Evolutionary conservation across 805 yeast species (phyloP), one percentile per base, ranked within the genome.

Genomic region (Hermanozyma aechmeae): DNA sequence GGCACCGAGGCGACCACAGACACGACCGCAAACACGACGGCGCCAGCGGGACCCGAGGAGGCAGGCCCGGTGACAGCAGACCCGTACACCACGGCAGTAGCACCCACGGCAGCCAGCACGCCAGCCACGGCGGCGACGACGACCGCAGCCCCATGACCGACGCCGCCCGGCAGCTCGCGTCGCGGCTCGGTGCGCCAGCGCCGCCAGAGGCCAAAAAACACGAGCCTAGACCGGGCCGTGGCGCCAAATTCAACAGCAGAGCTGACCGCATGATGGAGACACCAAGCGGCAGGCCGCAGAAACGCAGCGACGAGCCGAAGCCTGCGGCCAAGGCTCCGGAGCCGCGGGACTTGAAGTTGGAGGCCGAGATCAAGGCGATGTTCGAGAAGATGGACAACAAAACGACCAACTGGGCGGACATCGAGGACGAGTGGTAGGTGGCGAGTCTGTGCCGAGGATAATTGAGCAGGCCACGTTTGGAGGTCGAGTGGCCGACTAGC

Each of bases 341-440:
- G 15, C 15, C 16, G 13, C 32, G 30, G 24, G 50, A 47, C 3
- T 50, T 42, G 13, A 30, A 39, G 27, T 34, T 50, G 20, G 40
- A 46, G 30, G 44, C 43, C 16, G 57, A 53, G 29, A 51, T 53
- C 25, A 36, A 40, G 28, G 39, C 43, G 23, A 36, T 51, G 47
- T 47, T 53, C 18, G 54, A 45, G 20, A 46, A 50, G 35, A 39
- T 56, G 39, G 47, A 40, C 25, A 46, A 52, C 28, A 49, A 46
- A 23, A 36, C 48, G 17, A 35, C 43, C 25, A 54, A 44, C 34
- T 56, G 61, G 61, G 58, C 60, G 12, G 55, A 47, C 32, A 40
- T 55, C 27, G 58, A 51, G 26, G 56, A 51, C 27, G 45, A 34
- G 23, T 18, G 20, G n/a, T 27, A 17, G 14, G 26, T 11, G 5